Base-by-base conservation (phyloP, 495 filamentous ascomycete species). In the Aspergillus carlsbadensis region DNA sequence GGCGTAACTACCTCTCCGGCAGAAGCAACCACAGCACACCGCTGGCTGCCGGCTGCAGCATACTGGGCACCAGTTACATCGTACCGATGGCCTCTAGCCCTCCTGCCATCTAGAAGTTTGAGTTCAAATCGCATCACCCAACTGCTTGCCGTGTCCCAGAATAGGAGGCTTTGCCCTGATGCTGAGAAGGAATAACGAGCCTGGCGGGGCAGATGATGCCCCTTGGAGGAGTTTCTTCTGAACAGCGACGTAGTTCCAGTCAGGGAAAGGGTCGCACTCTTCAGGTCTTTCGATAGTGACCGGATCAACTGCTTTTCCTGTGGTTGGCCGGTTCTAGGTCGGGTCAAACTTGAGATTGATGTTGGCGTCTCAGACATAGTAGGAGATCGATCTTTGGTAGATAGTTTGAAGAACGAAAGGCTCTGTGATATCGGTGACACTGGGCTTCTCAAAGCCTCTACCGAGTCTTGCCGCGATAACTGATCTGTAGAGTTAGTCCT, bases 401-500 rank as follows among this genome's bases (percentile, higher is more conserved):
- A 54, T 26, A 60, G 37, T 41, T 62, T 57, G 21, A 59, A 56
- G 22, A 62, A 37, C 1, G 40, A 46, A 10, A 52, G 15, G 1
- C 24, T 52, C 35, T 39, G 47, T 10, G 59, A 22, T 4, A 34
- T 33, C 1, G 58, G 59, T 33, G 63, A 60, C 10, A 58, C 48
- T 4, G 63, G 63, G 20, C 54, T 62, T 53, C 50, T 49, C 22
- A 52, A 49, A 13, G 40, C 21, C 14, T 65, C 63, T 0, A 46
- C 51, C 10, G 61, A 56, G 11, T 56, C 58, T 6, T 58, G 15
- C 24, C 49, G 64, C 0, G 65, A 68, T 15, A 63, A 63, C 17
- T 52, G 60, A 18, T 61, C 59, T 20, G 65, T 65, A 10, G 65
- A 68, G 31, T 62, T 57, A 26, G 63, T 68, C 3, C 65, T 54